Evolutionary conservation across 2,329 filamentous ascomycete species (phyloP), one percentile per base, ranked within the genome.

Genomic region (Knufia petricola): DNA sequence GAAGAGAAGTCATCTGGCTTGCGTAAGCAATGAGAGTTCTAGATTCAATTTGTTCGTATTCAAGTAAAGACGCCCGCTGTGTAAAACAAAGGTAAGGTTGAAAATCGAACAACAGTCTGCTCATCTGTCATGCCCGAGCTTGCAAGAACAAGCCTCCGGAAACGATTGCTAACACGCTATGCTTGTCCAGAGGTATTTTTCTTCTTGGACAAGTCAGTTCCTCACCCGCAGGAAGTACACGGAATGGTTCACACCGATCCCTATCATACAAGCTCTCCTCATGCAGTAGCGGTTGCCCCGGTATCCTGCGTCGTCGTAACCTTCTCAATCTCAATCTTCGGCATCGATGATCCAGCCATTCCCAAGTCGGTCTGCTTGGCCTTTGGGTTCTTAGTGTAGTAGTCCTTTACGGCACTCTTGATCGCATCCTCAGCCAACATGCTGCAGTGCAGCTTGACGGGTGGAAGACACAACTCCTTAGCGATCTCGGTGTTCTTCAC

Each of bases 401-500:
- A 94, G 68, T 94, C 87, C 55, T 80, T 83, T 63, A 94, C 92
- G 58, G 87, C 87, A 31, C 85, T 87, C 70, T 92, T 92, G 76
- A 94, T 94, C 55, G 87, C 87, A 63, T 94, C 87, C 67, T 94
- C 87, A 12, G 87, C 87, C 57, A 94, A 77, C 85, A 94, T 92
- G 44, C 85, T 90, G 75, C 87, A 94, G 69, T 94, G 87, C 41
- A 92, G 69, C 73, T 94, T 94, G 44, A 94, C 87, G 53, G 87
- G 87, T 30, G 87, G 87, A 62, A 92, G 69, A 63, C 87, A 92
- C 50, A 95, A 75, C 71, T 98, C 94, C 75, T 94, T 94, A 31
- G 92, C 92, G 64, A 98, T 98, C 70, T 98, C 89, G 2, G 90
- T 95, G 71, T 98, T 98, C 73, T 87, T 84, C 60, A 98, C 86